A percentile compares a stretch with the other conserved stretches of the same genome.
Conservation (phyloP, 495 filamentous ascomycete genomes). For the Penicillium crystallinum region DNA sequence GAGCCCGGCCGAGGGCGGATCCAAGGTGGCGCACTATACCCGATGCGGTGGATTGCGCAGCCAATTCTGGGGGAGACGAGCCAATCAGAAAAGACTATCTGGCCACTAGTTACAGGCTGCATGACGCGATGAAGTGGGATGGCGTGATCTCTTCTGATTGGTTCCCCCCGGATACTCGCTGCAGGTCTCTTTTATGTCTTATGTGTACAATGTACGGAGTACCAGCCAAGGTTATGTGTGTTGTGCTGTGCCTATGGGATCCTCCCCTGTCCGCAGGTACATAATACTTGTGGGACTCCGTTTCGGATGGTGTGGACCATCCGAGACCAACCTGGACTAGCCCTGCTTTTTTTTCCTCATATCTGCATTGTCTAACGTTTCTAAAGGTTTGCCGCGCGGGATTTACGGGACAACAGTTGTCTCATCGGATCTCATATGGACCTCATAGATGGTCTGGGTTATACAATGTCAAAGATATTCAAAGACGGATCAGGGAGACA, state of each 20-base stretch:
- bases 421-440: neutral
- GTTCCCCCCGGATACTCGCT: slow-evolving; percentile 12
- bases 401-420: slow-evolving; percentile 9
- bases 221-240: neutral
- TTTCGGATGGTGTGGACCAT: slow-evolving; percentile 1
- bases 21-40: slow-evolving; percentile 31
- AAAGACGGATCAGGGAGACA: too few species aligned
- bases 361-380: neutral
- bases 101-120: slow-evolving; percentile 34
- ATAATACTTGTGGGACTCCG: neutral
- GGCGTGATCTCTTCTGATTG: slow-evolving; percentile 32
- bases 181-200: slow-evolving; percentile 19
- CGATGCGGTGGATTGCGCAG: slow-evolving; percentile 24
- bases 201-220: neutral
- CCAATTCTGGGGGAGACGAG: slow-evolving; percentile 16
- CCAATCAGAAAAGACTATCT: slow-evolving; percentile 24
- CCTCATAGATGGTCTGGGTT: too few species aligned
- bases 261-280: slow-evolving; percentile 7
- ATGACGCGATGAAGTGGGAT: slow-evolving; percentile 36
- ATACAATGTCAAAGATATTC: too few species aligned
- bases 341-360: too few species aligned
- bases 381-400: slow-evolving; percentile 15
- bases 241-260: neutral
- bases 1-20: slow-evolving; percentile 31
- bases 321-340: neutral